Evolutionary conservation across 2,329 filamentous ascomycete species (phyloP).

Genomic region (Ophiostoma himal-ulmi): DNA sequence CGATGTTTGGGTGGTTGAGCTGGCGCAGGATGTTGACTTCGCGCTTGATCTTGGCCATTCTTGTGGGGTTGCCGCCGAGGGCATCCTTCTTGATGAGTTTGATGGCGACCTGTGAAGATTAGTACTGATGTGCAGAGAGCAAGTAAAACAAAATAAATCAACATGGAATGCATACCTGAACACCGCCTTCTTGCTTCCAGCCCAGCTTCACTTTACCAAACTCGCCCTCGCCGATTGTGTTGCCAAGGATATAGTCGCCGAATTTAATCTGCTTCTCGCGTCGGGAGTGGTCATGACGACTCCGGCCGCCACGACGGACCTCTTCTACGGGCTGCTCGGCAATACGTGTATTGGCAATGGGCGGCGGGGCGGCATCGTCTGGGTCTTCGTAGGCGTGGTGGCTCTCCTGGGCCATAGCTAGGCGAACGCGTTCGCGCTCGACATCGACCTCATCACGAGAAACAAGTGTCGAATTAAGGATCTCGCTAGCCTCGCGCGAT

Average conservation of each 20-base stretch:
- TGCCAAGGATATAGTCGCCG: conserved; percentile 90
- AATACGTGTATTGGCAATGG: conserved; percentile 36
- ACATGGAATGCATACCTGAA: conserved; percentile 52
- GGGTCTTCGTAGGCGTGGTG: conserved; percentile 37
- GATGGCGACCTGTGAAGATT: conserved; percentile 70
- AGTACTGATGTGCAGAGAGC: too few relatives aligned
- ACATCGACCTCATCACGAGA: conserved; percentile 70
- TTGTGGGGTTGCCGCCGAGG: conserved; percentile 78
- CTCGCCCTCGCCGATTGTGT: conserved; percentile 94
- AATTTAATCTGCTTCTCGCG: conserved; percentile 77
- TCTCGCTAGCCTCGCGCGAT: conserved; percentile 70
- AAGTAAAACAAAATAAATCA: too few relatives aligned
- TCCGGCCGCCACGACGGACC: conserved; percentile 46
- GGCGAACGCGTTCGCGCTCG: conserved; percentile 63
- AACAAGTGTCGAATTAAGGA: conserved; percentile 70
- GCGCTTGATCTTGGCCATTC: conserved; percentile 93
- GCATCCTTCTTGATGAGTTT: conserved; percentile 93
- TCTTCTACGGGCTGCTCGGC: conserved; percentile 35
- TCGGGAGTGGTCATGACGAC: conserved; percentile 55
- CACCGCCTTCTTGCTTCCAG: conserved; percentile 92
- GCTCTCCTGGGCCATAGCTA: conserved; percentile 53
- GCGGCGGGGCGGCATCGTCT: conserved; percentile 43
- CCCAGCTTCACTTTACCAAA: conserved; percentile 98
- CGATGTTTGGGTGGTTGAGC: conserved; percentile 91
- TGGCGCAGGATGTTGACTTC: conserved; percentile 88